Conservation (phyloP, 2,329 filamentous ascomycete genomes). For the Pestalotiopsis sp. region DNA sequence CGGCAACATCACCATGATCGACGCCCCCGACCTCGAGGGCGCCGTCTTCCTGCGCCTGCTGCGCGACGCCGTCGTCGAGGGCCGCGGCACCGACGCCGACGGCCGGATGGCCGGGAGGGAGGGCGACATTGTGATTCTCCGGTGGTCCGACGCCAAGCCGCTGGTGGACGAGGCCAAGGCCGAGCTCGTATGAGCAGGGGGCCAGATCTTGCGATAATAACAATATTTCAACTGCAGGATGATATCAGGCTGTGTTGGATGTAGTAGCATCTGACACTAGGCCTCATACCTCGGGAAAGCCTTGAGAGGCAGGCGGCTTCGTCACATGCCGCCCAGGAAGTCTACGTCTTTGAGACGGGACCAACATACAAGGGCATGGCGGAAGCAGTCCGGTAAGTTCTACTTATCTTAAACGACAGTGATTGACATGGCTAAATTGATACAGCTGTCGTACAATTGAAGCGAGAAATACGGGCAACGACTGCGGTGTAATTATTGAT, state of each 20-base stretch:
- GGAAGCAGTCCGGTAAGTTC: neutral
- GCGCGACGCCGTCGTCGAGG: constrained; percentile 59
- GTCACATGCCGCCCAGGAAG: neutral
- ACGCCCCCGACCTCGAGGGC: constrained; percentile 77
- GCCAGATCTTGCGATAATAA: neutral
- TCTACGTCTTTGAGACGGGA: neutral
- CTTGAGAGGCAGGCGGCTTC: neutral
- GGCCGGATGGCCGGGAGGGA: constrained; percentile 58
- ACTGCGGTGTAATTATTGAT: no score
- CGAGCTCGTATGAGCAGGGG: constrained; percentile 55
- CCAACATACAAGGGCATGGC: neutral
- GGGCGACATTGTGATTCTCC: constrained; percentile 69
- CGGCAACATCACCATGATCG: constrained; percentile 90
- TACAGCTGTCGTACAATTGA: no score
- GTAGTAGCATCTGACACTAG: no score
- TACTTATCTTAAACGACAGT: neutral
- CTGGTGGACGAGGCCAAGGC: constrained; percentile 58
- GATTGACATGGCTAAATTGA: neutral
- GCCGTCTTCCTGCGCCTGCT: constrained; percentile 84
- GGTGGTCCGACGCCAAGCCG: constrained; percentile 74
- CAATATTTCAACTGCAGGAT: neutral
- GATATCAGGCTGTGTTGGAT: no score
- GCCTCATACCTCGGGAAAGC: no score
- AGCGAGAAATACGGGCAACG: no score
- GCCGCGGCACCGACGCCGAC: constrained; percentile 67